Percentiles rank a stretch among this genome's conserved stretches.
phyloP scores from a whole-genome alignment of 495 filamentous ascomycete species.

The Hypomontagnella submonticulosa region DNA sequence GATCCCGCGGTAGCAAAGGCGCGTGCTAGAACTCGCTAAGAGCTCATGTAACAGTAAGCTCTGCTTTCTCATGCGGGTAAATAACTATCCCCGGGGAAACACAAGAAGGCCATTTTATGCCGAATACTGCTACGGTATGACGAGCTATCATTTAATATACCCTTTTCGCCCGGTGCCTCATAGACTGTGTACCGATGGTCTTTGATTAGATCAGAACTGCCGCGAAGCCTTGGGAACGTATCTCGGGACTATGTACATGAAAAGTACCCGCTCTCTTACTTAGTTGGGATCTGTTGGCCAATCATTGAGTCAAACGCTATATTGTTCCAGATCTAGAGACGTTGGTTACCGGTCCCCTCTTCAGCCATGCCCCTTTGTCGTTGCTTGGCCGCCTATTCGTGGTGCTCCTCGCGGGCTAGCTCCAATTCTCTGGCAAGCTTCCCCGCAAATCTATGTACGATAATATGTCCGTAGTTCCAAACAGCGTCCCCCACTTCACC shows the following conservation, averaged over 20 bases:
- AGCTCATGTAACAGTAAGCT: conserved; percentile 42
- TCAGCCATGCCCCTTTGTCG: conserved; percentile 11
- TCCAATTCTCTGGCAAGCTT: conserved; percentile 39
- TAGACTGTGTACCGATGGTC: conserved; percentile 32
- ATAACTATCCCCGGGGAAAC: conserved; percentile 37
- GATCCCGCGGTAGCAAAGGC: conserved; percentile 11
- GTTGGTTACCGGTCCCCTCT: conserved; percentile 27
- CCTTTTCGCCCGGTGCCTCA: conserved; percentile 25
- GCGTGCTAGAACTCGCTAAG: conserved; percentile 24
- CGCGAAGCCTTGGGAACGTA: conserved; percentile 30
- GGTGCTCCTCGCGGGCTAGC: conserved; percentile 20
- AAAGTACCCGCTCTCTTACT: conserved; percentile 18
- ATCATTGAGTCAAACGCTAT: conserved; percentile 12
- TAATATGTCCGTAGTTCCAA: conserved; percentile 9
- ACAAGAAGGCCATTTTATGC: conserved; percentile 21
- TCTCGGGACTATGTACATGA: conserved; percentile 34
- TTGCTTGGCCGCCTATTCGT: conserved; percentile 28
- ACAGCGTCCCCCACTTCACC: conserved; percentile 42
- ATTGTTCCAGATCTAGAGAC: conserved; percentile 39
- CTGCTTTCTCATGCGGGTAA: conserved; percentile 35
- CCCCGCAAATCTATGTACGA: conserved; percentile 33
- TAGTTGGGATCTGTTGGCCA: conserved; percentile 36
- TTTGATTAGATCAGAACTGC: conserved; percentile 39
- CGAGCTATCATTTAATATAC: conserved; percentile 39
- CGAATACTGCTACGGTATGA: conserved; percentile 33